A percentile compares a stretch with the other conserved stretches of the same genome.
These are phyloP conservation scores for Triticum timopheevii DNA, from an alignment of 176 grass and related monocot species.

Conservation along the genomic window DNA sequence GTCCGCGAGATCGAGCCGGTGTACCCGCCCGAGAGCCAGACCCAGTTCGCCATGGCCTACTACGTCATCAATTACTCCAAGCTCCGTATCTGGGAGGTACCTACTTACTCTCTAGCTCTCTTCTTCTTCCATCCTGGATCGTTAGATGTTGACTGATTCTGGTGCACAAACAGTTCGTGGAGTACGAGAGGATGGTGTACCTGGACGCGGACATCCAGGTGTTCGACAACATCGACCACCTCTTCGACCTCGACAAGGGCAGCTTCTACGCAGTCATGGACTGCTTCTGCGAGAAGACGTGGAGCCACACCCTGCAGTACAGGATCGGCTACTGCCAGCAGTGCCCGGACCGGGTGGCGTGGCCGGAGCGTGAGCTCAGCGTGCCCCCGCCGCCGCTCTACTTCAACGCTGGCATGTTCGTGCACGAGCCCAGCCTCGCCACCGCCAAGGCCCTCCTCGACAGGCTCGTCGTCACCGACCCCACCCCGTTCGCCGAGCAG, in stretches of 20 bases:
- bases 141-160: too few species aligned
- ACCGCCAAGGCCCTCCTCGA: neutral
- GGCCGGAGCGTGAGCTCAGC: neutral
- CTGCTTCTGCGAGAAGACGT: too few species aligned
- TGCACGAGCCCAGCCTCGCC: neutral
- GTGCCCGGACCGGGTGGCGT: neutral
- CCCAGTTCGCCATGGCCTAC: neutral
- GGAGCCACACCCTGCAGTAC: neutral
- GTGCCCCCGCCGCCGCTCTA: neutral
- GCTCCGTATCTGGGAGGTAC: too few species aligned
- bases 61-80: too few species aligned
- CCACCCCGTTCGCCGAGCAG: neutral
- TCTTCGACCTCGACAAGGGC: neutral
- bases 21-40: neutral
- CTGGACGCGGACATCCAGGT: neutral
- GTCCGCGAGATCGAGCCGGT: neutral
- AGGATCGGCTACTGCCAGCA: slow-evolving; percentile 8
- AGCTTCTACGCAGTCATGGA: too few species aligned
- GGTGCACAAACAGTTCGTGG: slow-evolving; percentile 25
- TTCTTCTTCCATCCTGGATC: too few species aligned
- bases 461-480: neutral
- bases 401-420: neutral
- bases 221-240: neutral
- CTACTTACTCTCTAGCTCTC: too few species aligned
- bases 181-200: slow-evolving; percentile 30